Evolutionary conservation across 1,284 basidiomycete genomes (phyloP).

Genomic region (Cutaneotrichosporon sp.): DNA sequence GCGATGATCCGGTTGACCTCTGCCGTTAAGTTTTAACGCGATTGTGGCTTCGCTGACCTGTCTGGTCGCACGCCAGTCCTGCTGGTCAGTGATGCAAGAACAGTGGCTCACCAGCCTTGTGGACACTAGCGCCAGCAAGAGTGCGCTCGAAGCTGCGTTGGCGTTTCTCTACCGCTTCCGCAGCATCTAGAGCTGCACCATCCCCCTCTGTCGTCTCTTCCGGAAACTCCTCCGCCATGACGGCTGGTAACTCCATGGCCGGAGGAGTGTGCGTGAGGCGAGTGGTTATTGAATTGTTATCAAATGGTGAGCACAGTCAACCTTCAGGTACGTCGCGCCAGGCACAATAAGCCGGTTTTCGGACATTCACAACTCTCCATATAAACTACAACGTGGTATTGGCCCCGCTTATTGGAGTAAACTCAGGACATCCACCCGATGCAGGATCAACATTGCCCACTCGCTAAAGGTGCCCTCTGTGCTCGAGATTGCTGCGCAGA

Average conservation of each 20-base stretch:
- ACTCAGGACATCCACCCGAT: neutral
- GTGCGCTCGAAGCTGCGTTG: constrained; percentile 47
- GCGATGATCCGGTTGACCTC: constrained; percentile 53
- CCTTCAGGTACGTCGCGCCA: neutral
- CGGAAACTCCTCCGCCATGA: constrained; percentile 3
- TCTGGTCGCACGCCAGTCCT: constrained; percentile 51
- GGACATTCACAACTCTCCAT: neutral
- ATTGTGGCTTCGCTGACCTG: constrained; percentile 31
- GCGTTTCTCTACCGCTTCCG: constrained; percentile 31
- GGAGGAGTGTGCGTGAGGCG: neutral
- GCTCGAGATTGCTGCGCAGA: constrained; percentile 22
- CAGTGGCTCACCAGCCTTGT: constrained; percentile 46
- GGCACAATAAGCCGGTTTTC: neutral
- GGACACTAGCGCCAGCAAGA: constrained; percentile 52
- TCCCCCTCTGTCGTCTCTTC: constrained; percentile 8
- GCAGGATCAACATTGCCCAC: constrained; percentile 10
- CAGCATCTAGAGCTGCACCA: constrained; percentile 8
- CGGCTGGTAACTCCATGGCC: neutral
- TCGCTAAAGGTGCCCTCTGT: constrained; percentile 29
- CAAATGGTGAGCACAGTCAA: neutral
- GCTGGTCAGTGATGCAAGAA: constrained; percentile 3
- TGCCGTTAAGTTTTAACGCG: constrained; percentile 18
- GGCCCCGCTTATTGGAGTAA: too few species aligned
- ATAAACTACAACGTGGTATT: neutral
- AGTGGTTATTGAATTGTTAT: neutral